phyloP scores from a whole-genome alignment of 2,329 filamentous ascomycete species.

The Alternaria brassicicola region DNA sequence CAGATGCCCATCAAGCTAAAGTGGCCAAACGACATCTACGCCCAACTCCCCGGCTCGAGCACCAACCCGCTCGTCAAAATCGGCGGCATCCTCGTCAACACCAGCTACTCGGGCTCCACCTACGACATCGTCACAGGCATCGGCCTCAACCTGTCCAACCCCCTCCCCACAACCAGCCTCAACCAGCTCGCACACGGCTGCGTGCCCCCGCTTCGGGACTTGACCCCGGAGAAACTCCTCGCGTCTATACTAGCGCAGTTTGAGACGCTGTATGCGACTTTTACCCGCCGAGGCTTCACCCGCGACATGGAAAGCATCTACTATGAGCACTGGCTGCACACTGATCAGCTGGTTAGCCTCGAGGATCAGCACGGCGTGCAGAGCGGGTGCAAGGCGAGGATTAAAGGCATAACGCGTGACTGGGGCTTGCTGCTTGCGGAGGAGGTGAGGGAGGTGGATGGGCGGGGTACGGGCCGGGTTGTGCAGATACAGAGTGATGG shows the following conservation, averaged over 20 bases:
- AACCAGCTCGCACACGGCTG: slow-evolving; percentile 66
- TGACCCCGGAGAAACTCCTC: slow-evolving; percentile 79
- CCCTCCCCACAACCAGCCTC: slow-evolving; percentile 84
- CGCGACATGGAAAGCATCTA: slow-evolving; percentile 72
- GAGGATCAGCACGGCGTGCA: slow-evolving; percentile 66
- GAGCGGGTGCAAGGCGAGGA: slow-evolving; percentile 72
- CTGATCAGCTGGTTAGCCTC: slow-evolving; percentile 70
- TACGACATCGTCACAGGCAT: slow-evolving; percentile 85
- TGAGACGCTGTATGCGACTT: slow-evolving; percentile 76
- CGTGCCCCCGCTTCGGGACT: slow-evolving; percentile 55
- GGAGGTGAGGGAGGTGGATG: slow-evolving; percentile 76
- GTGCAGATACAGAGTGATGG: slow-evolving; percentile 93
- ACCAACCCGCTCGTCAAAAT: slow-evolving; percentile 77
- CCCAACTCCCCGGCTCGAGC: slow-evolving; percentile 57
- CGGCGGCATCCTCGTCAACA: slow-evolving; percentile 90
- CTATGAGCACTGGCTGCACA: slow-evolving; percentile 76
- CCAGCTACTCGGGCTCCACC: slow-evolving; percentile 73
- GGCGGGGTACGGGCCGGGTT: slow-evolving; percentile 73
- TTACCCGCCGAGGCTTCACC: slow-evolving; percentile 77
- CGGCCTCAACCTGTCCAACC: slow-evolving; percentile 85
- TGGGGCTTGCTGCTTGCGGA: slow-evolving; percentile 87
- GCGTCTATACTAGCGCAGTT: slow-evolving; percentile 80
- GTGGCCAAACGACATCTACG: slow-evolving; percentile 92
- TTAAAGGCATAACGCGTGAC: slow-evolving; percentile 88
- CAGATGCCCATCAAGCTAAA: slow-evolving; percentile 84